Evolutionary conservation across 1,284 basidiomycete species (phyloP).

Genomic region (Ganoderma lucidum): DNA sequence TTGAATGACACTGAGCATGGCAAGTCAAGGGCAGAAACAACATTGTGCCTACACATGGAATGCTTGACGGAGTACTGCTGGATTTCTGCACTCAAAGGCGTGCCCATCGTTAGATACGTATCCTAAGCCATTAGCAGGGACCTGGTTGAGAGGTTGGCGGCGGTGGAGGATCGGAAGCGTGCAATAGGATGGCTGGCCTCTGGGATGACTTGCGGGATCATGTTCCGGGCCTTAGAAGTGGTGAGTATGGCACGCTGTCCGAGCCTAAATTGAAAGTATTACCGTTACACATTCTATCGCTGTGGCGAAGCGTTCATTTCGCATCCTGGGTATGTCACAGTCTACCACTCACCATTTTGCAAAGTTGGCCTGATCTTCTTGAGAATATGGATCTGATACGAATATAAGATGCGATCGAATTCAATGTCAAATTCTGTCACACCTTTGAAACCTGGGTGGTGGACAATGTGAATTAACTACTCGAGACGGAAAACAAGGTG

Average conservation of each 20-base stretch:
- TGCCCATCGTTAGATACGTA: slow-evolving; percentile 67
- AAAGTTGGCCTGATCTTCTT: slow-evolving; percentile 60
- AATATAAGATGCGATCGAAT: background rate
- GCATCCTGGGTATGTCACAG: background rate
- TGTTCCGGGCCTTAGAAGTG: slow-evolving; percentile 57
- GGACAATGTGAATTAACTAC: background rate
- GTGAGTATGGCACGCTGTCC: background rate
- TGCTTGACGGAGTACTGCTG: slow-evolving; percentile 58
- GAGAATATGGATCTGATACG: slow-evolving; percentile 61
- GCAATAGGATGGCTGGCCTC: slow-evolving; percentile 63
- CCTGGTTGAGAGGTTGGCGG: slow-evolving; percentile 42
- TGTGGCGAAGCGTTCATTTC: slow-evolving; percentile 31
- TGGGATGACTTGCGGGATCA: slow-evolving; percentile 44
- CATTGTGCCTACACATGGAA: slow-evolving; percentile 62
- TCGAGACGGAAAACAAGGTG: background rate
- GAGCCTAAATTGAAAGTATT: background rate
- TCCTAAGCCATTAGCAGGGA: slow-evolving; percentile 44
- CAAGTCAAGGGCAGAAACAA: slow-evolving; percentile 3
- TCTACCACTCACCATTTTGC: slow-evolving; percentile 56
- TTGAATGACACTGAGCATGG: background rate
- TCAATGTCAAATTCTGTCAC: background rate
- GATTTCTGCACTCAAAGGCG: slow-evolving; percentile 62
- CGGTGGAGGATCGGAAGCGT: slow-evolving; percentile 62
- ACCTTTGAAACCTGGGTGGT: slow-evolving; percentile 46
- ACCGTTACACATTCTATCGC: slow-evolving; percentile 65